Base-by-base conservation (phyloP, 2,329 filamentous ascomycete species). In the Diplodia seriata region DNA sequence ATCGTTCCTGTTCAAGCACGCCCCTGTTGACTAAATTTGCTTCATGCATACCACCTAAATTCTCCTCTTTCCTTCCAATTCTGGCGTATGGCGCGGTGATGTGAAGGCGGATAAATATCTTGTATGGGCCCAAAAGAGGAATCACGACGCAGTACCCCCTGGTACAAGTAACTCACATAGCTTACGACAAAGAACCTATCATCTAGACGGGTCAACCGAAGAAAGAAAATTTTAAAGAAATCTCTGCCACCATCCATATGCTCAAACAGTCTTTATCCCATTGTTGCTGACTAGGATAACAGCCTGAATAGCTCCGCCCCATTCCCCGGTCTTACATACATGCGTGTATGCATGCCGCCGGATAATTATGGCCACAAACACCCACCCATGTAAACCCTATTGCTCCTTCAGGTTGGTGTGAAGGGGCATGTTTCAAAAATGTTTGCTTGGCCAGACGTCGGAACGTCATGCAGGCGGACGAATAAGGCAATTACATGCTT, bases 1-100 rank as follows among this genome's bases (percentile, higher is more conserved):
- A 56, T 90, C 87, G 55, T 91, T 90, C 75, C 80, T 91, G 63
- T 91, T 91, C 80, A 89, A 86, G 71, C 88, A 91, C 76, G 88
- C 87, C 53, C 88, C 88, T 67, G 79, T 81, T 55, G 82, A 84
- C 65, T 82, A 74, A 75, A 26, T 15, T 31, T 38, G 43, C 26
- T 29, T 14, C 18, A 6, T 8, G 51, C 59, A 63, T 63, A 63
- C 59, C 59, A 51, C 47, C 14, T 38, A 38, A 8, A 15, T 29
- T 63, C 23, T 15, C 31, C 18, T 38, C 31, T 51, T 26, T 12
- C 31, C 14, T 63, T 63, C 31, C 29, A 63, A 38, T 51, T 63
- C 59, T 62, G 64, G 64, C 64, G 64, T 67, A 67, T 20, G 64
- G 64, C 53, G 64, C 57, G 64, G 40, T 59, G 31, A 67, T 29